These are phyloP conservation scores for Microascus cirrosus DNA, from an alignment of 2,329 filamentous ascomycete genomes.

Conservation along the genomic window DNA sequence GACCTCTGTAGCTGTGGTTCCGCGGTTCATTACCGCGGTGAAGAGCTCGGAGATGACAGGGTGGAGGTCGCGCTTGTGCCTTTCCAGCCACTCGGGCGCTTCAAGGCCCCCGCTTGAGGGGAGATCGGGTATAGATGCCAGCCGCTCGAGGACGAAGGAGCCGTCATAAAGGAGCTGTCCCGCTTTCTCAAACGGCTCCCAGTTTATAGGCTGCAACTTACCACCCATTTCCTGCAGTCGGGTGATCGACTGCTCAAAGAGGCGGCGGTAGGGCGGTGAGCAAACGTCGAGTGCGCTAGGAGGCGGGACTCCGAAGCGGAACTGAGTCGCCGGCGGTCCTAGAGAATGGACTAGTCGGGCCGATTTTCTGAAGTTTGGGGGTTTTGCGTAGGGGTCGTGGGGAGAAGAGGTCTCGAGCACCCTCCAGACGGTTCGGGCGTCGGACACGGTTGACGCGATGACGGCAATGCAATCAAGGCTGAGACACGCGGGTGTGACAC, in stretches of 20 bases:
- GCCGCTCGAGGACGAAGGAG: conserved; percentile 45
- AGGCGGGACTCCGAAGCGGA: conserved; percentile 36
- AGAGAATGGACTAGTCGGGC: conserved; percentile 16
- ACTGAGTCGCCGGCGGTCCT: conserved; percentile 14
- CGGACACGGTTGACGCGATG: too few relatives aligned
- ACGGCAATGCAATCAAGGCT: conserved; percentile 29
- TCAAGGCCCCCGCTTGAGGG: background rate
- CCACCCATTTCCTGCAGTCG: conserved; percentile 22
- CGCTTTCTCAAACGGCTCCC: conserved; percentile 36
- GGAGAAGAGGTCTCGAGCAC: too few relatives aligned
- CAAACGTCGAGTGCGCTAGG: conserved; percentile 26
- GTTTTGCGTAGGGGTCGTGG: too few relatives aligned
- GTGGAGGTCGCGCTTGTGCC: conserved; percentile 26
- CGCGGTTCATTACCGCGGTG: conserved; percentile 29
- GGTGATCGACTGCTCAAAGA: conserved; percentile 14
- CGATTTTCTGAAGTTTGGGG: too few relatives aligned
- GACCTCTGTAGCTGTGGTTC: conserved; percentile 22
- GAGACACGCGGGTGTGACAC: conserved; percentile 42
- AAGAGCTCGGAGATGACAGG: conserved; percentile 30
- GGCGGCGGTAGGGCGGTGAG: conserved; percentile 27
- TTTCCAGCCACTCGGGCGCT: conserved; percentile 17
- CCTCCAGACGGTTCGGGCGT: too few relatives aligned
- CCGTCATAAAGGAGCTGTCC: conserved; percentile 45
- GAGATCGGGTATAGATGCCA: conserved; percentile 29
- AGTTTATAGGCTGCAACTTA: conserved; percentile 29